These are phyloP conservation scores for Aspergillus latus DNA, from an alignment of 2,329 filamentous ascomycete species.

Conservation along the genomic window DNA sequence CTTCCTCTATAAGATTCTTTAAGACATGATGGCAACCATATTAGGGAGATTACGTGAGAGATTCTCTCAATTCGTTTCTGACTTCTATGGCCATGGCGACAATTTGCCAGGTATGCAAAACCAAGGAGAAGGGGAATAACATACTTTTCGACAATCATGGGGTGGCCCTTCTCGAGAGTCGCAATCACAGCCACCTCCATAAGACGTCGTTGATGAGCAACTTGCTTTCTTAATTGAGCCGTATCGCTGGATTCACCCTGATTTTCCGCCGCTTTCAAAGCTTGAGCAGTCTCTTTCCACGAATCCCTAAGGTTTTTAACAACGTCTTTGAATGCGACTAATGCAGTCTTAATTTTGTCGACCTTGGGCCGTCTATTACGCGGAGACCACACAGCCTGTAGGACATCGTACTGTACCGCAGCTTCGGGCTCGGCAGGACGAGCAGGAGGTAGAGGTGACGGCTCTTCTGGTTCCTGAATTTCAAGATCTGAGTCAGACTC, in stretches of 20 bases:
- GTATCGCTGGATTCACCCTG: conserved; percentile 56
- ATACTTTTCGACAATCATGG: conserved; percentile 52
- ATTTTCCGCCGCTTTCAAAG: conserved; percentile 59
- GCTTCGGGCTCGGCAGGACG: conserved; percentile 55
- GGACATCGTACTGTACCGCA: conserved; percentile 58
- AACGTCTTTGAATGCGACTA: conserved; percentile 60
- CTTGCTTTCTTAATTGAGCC: conserved; percentile 55
- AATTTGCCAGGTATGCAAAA: conserved; percentile 26
- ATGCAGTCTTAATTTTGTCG: conserved; percentile 55
- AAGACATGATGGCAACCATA: conserved; percentile 27
- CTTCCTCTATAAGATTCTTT: conserved; percentile 32
- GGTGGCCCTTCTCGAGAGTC: conserved; percentile 47
- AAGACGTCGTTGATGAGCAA: conserved; percentile 57
- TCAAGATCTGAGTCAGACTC: conserved; percentile 53
- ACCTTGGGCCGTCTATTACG: conserved; percentile 51
- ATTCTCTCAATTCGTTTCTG: conserved; percentile 37
- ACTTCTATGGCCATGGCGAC: conserved; percentile 35
- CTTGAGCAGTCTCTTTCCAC: conserved; percentile 60
- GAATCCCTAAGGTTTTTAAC: conserved; percentile 60
- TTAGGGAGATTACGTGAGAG: conserved; percentile 37
- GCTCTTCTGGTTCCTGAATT: conserved; percentile 52
- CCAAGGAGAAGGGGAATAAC: conserved; percentile 30
- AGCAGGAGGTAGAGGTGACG: conserved; percentile 54
- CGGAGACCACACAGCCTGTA: conserved; percentile 62
- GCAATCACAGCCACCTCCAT: conserved; percentile 53